Base-by-base conservation (phyloP, 441 rosid species). In the Pelargonium cotyledonis region DNA sequence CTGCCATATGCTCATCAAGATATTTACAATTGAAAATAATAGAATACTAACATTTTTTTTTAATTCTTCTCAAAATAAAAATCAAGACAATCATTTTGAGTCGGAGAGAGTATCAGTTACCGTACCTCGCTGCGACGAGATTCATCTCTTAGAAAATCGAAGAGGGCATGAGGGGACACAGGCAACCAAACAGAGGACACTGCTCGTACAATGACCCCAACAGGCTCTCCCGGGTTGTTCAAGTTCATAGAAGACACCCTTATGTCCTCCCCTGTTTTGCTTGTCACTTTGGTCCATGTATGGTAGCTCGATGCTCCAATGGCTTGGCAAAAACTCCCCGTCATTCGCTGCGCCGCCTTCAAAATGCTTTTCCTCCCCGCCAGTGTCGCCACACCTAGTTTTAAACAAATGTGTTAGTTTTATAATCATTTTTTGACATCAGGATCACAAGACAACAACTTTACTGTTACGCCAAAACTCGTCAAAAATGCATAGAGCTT, bases 301-400 rank as follows among this genome's bases (percentile, higher is more conserved):
- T 88, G 89, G 53, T 86, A 86, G 85, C 99, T 94, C 16, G 99
- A 94, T 57, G 97, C 99, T 72, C 89, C 91, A 29, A 95, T 81
- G n/a, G 97, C 89, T 0, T 77, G 88, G 68, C 89, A 91, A 68
- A 95, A 95, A 66, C 89, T 81, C 76, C 83, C 80, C 8, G 94
- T 89, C 99, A 91, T 89, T 73, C 97, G 81, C 51, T 94, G 96
- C 12, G 97, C 95, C 84, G 91, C 74, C 84, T 85, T 89, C 75
- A 91, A 71, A 47, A 91, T 88, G 82, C 99, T 94, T 84, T 91
- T 94, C 82, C 96, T 87, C 72, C 97, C 97, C 0, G 99, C 99
- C 12, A 91, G 78, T 0, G 97, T 94, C 19, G 96, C 82, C 63
- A 91, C 96, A 47, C 97, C 99, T 94, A 69, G 14, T 12, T 57